phyloP scores from a whole-genome alignment of 768 basidiomycete species.

The Suillus plorans region DNA sequence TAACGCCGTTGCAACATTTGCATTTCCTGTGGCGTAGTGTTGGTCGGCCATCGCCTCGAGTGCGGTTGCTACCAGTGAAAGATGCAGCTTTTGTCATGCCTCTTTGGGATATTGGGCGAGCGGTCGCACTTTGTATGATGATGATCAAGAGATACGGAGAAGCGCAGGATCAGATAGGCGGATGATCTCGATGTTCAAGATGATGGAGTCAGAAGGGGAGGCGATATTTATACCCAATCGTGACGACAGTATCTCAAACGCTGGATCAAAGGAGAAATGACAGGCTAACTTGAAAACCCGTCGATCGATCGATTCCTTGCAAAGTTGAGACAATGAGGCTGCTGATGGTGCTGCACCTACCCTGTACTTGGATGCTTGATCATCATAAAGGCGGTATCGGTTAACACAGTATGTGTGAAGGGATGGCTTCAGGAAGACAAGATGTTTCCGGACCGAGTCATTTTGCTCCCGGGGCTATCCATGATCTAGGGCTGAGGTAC shows the following conservation, averaged over 20 bases:
- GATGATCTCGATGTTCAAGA: slow-evolving; percentile 8
- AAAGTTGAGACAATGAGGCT: neutral
- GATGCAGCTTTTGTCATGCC: slow-evolving; percentile 7
- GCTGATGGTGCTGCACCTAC: neutral
- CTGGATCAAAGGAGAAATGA: neutral
- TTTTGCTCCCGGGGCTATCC: neutral
- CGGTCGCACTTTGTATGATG: slow-evolving; percentile 25
- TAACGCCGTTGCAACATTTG: slow-evolving; percentile 5
- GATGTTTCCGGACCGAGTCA: neutral
- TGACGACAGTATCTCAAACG: neutral
- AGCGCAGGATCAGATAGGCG: slow-evolving; percentile 17
- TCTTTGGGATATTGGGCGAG: slow-evolving; percentile 16
- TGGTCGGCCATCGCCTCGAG: slow-evolving; percentile 15
- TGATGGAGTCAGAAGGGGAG: neutral
- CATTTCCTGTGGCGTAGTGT: slow-evolving; percentile 17
- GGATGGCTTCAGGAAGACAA: neutral
- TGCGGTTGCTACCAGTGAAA: slow-evolving; percentile 1
- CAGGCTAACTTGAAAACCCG: neutral
- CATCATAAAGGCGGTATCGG: neutral
- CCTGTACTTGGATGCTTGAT: neutral
- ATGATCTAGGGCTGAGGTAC: neutral
- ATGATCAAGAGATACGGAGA: neutral
- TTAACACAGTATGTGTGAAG: neutral
- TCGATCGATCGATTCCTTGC: neutral
- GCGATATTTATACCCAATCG: neutral